Conservation (phyloP, 768 basidiomycete genomes). For the Agrocybe praecox region DNA sequence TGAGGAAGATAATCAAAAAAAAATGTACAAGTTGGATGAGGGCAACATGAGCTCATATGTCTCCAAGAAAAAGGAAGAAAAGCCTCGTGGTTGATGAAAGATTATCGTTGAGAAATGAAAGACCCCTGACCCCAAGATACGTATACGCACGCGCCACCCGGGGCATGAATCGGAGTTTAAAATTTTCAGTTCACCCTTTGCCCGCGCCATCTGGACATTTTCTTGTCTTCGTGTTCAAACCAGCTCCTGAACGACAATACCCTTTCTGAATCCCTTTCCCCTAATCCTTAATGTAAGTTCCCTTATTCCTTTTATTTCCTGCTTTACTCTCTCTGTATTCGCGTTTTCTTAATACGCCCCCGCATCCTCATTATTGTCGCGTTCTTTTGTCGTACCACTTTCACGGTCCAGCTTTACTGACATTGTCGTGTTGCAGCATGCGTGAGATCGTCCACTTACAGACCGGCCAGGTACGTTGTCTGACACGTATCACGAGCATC, state of each 20-base stretch:
- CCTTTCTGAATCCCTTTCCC: slow-evolving; percentile 29
- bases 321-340: slow-evolving; percentile 12
- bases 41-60: neutral
- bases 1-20: no score
- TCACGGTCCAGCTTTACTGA: slow-evolving; percentile 27
- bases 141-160: slow-evolving; percentile 42
- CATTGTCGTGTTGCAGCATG: slow-evolving; percentile 63
- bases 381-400: slow-evolving; percentile 52
- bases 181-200: slow-evolving; percentile 42
- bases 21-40: neutral
- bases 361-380: slow-evolving; percentile 34
- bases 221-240: slow-evolving; percentile 49
- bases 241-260: slow-evolving; percentile 44
- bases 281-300: slow-evolving; percentile 46
- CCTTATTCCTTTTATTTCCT: neutral
- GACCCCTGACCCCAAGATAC: slow-evolving; percentile 23
- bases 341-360: slow-evolving; percentile 18
- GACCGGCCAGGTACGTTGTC: slow-evolving; percentile 86
- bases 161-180: slow-evolving; percentile 47
- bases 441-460: slow-evolving; percentile 99
- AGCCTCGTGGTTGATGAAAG: slow-evolving; percentile 2
- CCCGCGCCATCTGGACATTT: slow-evolving; percentile 39
- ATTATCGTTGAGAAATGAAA: neutral
- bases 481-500: slow-evolving; percentile 19
- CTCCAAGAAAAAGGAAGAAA: neutral